These are phyloP conservation scores for Backusella australiensis DNA, from an alignment of 192 early-diverging fungal genomes.

Conservation along the genomic window DNA sequence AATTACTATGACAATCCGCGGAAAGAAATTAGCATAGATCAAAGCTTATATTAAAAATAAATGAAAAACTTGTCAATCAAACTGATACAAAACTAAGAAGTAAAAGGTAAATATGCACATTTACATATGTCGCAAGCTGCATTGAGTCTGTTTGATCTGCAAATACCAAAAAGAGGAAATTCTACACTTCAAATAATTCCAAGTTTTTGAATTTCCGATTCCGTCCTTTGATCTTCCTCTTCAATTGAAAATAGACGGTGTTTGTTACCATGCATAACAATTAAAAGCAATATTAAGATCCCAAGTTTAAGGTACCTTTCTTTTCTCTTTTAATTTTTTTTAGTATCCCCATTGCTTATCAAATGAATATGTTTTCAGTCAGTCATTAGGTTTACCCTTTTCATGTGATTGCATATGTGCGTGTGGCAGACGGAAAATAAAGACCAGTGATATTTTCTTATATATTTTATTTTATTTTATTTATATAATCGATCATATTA, in stretches of 20 bases:
- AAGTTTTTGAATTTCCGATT: neutral
- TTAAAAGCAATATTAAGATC: neutral
- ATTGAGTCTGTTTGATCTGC: neutral
- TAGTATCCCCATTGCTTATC: neutral
- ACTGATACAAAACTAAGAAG: neutral
- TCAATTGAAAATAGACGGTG: too few relatives aligned
- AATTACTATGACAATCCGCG: neutral
- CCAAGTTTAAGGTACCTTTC: neutral
- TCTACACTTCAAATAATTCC: neutral
- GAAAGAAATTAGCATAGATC: neutral
- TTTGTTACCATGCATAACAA: too few relatives aligned
- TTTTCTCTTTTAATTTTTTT: neutral
- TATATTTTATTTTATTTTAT: neutral
- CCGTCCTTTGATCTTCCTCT: neutral
- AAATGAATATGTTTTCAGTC: neutral
- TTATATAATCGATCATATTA: neutral
- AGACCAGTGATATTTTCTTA: neutral
- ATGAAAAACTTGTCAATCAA: neutral
- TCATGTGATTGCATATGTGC: constrained; percentile 1
- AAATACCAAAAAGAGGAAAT: neutral
- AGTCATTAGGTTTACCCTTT: neutral
- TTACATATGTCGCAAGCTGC: neutral
- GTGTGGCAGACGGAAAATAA: neutral
- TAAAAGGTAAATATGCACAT: neutral
- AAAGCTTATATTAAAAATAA: neutral